These are phyloP conservation scores for Aristolochia californica DNA, from an alignment of 164 flowering plant species.

Conservation along the genomic window DNA sequence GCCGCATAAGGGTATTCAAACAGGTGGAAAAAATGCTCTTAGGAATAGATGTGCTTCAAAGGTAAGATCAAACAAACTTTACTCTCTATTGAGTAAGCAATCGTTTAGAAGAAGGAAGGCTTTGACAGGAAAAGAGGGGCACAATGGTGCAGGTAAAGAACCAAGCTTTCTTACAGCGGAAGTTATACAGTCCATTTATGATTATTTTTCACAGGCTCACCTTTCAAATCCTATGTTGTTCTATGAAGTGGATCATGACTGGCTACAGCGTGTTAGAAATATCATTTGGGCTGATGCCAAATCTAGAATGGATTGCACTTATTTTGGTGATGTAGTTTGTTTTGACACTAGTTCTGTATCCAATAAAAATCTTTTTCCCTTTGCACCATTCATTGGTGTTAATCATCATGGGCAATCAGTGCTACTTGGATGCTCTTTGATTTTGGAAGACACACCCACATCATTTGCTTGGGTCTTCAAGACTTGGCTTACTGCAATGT, in stretches of 20 bases:
- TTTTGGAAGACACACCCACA: conserved; percentile 1
- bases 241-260: conserved; percentile 4
- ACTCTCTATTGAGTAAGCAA: not conserved
- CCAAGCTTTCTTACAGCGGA: not conserved
- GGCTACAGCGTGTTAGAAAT: not conserved
- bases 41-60: not conserved
- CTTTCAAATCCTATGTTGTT: conserved; percentile 4
- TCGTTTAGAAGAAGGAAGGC: not conserved
- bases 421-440: conserved; percentile 4
- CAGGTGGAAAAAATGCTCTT: not conserved
- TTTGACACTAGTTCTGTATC: conserved; percentile 6
- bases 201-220: not conserved
- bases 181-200: not conserved
- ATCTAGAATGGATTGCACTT: not conserved
- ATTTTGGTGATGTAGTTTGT: conserved; percentile 4
- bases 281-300: conserved; percentile 7
- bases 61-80: not conserved
- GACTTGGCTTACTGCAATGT: conserved; percentile 6
- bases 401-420: conserved; percentile 8
- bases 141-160: not conserved
- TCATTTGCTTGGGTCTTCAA: conserved; percentile 7
- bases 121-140: not conserved
- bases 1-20: conserved; percentile 1
- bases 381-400: conserved; percentile 7
- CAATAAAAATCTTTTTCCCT: conserved; percentile 1